Evolutionary conservation across 352 stramenopile genomes (phyloP).

Genomic region (Globisporangium solare): DNA sequence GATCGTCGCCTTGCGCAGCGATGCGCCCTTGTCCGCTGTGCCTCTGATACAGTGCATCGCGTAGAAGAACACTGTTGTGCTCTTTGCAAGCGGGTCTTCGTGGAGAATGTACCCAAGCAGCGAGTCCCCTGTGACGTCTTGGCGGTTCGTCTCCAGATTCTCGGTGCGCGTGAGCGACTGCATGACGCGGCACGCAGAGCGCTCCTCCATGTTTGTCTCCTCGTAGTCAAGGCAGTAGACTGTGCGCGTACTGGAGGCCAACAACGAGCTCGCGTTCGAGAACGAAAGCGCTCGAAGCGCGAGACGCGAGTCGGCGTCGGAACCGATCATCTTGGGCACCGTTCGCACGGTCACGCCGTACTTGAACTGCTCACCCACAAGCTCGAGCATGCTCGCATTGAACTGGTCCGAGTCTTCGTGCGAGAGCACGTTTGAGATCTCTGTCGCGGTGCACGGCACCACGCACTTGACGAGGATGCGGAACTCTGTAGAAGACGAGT

Average conservation of each 20-base stretch:
- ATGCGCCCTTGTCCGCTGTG: neutral
- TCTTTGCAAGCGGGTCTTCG: constrained; percentile 14
- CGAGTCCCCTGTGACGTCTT: constrained; percentile 6
- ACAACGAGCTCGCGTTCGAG: constrained; percentile 11
- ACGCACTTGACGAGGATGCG: constrained; percentile 16
- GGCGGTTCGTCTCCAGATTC: constrained; percentile 5
- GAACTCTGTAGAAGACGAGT: constrained; percentile 11
- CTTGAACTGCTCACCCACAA: constrained; percentile 15
- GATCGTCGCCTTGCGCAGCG: constrained; percentile 8
- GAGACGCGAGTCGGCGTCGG: constrained; percentile 8
- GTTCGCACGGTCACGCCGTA: constrained; percentile 22
- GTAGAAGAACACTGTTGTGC: constrained; percentile 20
- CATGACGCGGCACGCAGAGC: constrained; percentile 13
- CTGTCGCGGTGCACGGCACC: constrained; percentile 18
- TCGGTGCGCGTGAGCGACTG: constrained; percentile 13
- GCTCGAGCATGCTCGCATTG: constrained; percentile 26
- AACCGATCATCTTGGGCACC: constrained; percentile 1
- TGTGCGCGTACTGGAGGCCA: constrained; percentile 13
- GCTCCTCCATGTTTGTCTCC: constrained; percentile 4
- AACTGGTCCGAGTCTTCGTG: constrained; percentile 20
- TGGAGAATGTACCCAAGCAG: constrained; percentile 19
- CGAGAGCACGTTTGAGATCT: constrained; percentile 18
- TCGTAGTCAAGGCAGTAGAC: constrained; percentile 21
- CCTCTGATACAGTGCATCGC: constrained; percentile 6
- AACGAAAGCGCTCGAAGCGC: constrained; percentile 22